Evolutionary conservation across 495 filamentous ascomycete species (phyloP), one percentile per base, ranked within the genome.

Genomic region (Schizothecium vesticola): DNA sequence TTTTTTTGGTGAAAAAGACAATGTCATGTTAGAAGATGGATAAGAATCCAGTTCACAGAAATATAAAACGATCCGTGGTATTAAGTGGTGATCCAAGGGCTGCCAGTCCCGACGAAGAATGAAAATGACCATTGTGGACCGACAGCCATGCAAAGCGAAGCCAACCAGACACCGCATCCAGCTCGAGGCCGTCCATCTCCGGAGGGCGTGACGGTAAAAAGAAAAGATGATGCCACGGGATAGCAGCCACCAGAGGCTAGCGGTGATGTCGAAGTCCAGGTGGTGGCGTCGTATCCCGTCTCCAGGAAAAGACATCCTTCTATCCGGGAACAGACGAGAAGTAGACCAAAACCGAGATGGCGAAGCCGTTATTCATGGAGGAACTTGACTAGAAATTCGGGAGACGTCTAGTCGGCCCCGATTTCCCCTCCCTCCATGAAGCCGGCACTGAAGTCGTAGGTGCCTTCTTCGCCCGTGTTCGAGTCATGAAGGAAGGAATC

Each of bases 401-500:
- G 55, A 31, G 62, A 63, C 23, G 71, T 72, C 74, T 83, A 86
- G 61, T 86, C 84, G 67, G 75, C 80, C 59, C 80, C 81, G 66
- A 86, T 85, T 70, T 82, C 80, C 63, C 78, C 76, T 25, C 77
- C 78, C 56, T 85, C 82, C 74, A 84, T 81, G 10, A 71, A 73
- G 69, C 75, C 71, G 21, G 75, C 59, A 60, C 76, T 76, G 62
- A 87, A 86, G 76, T 82, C 79, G 64, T 86, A 86, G 1, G 56
- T 61, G 29, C 70, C 67, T 7, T 75, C 74, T 31, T 79, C 83
- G n/a, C 68, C 76, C 29, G 75, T 77, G 61, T 72, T 75, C 62
- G 65, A 68, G 67, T 85, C 82, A 29, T 86, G 81, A n/a, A 98
- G 81, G 86, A 97, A 98, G 0, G 91, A 92, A 78, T 98, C 94